phyloP scores from a whole-genome alignment of 352 stramenopile genomes.

The Globisporangium paroecandrum region DNA sequence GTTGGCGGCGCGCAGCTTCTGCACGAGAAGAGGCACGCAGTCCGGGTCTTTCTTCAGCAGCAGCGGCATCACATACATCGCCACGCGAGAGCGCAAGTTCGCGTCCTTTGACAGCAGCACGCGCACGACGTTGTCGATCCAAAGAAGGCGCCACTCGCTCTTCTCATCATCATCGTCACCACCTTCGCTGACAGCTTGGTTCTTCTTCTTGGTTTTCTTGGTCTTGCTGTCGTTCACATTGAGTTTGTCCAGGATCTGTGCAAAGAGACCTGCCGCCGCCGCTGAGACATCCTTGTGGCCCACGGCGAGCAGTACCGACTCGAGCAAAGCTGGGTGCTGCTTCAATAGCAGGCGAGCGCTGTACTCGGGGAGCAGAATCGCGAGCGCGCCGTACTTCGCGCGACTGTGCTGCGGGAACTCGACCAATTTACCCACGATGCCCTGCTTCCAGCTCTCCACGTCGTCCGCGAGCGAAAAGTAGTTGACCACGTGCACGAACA shows the following conservation, averaged over 20 bases:
- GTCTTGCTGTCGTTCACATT: slow-evolving; percentile 19
- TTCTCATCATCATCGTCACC: slow-evolving; percentile 25
- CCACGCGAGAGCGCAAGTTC: slow-evolving; percentile 56
- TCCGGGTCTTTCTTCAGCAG: slow-evolving; percentile 65
- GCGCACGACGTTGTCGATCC: slow-evolving; percentile 53
- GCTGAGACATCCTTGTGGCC: slow-evolving; percentile 72
- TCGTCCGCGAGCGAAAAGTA: slow-evolving; percentile 41
- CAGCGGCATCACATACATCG: slow-evolving; percentile 73
- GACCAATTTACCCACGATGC: slow-evolving; percentile 46
- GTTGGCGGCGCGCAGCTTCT: slow-evolving; percentile 33
- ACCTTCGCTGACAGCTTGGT: background rate
- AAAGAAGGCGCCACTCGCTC: slow-evolving; percentile 38
- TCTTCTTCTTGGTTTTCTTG: slow-evolving; percentile 22
- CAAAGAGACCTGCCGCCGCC: slow-evolving; percentile 65
- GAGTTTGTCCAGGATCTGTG: slow-evolving; percentile 56
- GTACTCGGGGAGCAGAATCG: slow-evolving; percentile 49
- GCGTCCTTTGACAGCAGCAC: slow-evolving; percentile 49
- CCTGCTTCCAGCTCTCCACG: slow-evolving; percentile 48
- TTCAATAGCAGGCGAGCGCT: slow-evolving; percentile 41
- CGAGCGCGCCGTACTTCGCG: slow-evolving; percentile 64
- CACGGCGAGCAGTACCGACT: slow-evolving; percentile 54
- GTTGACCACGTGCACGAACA: slow-evolving; percentile 73
- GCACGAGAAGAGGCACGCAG: slow-evolving; percentile 48
- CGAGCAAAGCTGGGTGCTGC: slow-evolving; percentile 45
- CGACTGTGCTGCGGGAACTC: slow-evolving; percentile 58